Evolutionary conservation across 805 yeast genomes (phyloP), one percentile per base, ranked within the genome.

Genomic region (Peterozyma xylosa): DNA sequence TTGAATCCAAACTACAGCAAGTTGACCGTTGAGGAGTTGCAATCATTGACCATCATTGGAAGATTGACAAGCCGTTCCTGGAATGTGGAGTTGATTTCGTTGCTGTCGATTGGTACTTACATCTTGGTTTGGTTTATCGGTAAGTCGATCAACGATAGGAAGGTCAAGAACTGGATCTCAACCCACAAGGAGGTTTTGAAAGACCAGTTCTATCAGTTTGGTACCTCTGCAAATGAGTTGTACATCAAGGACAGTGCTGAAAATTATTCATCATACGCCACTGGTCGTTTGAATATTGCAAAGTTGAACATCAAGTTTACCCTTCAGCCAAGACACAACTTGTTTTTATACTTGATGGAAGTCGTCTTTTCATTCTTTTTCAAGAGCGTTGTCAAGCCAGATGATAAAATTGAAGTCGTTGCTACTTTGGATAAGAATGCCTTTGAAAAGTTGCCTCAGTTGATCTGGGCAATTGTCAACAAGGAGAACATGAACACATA

Each of bases 271-370:
- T 70, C 86, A 33, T 93, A 87, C 60, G 95, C 96, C 37, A 76
- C 96, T 45, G 99, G 99, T 49, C 81, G 99, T 62, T 68, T 78
- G 47, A 82, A 87, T 60, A 73, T 93, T 48, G 78, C 78, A 48
- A 71, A 76, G 45, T 65, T 89, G 46, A 66, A 73, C 45, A 70
- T 82, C 39, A 77, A 73, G 49, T 70, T 89, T 59, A 74, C 73
- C 45, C 70, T 90, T 62, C 70, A 77, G 48, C 78, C 95, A 48
- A 82, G 98, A 69, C 90, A 87, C 60, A 91, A 90, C 64, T 54
- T 83, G 29, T 68, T 87, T 50, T 67, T 84, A 47, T 75, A 84
- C 74, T 33, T 74, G 14, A 62, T 80, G 63, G 97, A 93, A 63
- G 59, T 64, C 41, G 55, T 78, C 14, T 57, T 86, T 52, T 73